Evolutionary conservation across 495 filamentous ascomycete species (phyloP), one percentile per base, ranked within the genome.

Genomic region (Podospora tetraspora): DNA sequence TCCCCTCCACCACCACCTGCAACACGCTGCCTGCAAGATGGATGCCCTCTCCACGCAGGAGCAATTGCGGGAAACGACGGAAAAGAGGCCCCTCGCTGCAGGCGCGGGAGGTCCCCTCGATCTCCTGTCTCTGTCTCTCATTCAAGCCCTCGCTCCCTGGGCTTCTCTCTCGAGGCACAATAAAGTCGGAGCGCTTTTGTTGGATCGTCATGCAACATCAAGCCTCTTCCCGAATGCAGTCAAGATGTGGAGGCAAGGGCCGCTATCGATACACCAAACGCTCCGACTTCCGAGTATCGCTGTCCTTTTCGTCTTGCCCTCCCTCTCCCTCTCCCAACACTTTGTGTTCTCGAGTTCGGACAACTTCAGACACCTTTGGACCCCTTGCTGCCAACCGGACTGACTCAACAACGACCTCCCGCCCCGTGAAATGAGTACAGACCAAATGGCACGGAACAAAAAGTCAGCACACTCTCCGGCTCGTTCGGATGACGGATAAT

Each of bases 21-120:
- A 76, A 73, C 43, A 67, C 72, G 70, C 72, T 72, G 59, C 65
- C 65, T 68, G 66, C 52, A 57, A 59, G 69, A 59, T 43, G 13
- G 69, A 59, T 43, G 13, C 34, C 34, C 34, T 16, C 34, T 43
- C 59, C 27, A 62, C 16, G 62, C 7, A 63, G 60, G 43, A 29
- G 10, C 37, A 59, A 27, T 61, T 34, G n/a, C 13, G 23, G 27
- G 32, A 62, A n/a, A 25, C 16, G 25, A 63, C 29, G 61, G 61
- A 52, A 52, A 52, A 43, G 34, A 43, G 34, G 34, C 34, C 34
- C 34, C 34, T 43, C 34, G 34, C 19, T 52, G 43, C 43, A 52
- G 43, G 43, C n/a, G 43, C 43, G 43, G 43, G 43, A 52, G 16
- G 37, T 37, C 34, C 37, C 37, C 37, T 52, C 37, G 37, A 7